Percentiles rank a stretch among this genome's conserved stretches.
phyloP scores from a whole-genome alignment of 108 stramenopile species.

The Chaetoceros muelleri region DNA sequence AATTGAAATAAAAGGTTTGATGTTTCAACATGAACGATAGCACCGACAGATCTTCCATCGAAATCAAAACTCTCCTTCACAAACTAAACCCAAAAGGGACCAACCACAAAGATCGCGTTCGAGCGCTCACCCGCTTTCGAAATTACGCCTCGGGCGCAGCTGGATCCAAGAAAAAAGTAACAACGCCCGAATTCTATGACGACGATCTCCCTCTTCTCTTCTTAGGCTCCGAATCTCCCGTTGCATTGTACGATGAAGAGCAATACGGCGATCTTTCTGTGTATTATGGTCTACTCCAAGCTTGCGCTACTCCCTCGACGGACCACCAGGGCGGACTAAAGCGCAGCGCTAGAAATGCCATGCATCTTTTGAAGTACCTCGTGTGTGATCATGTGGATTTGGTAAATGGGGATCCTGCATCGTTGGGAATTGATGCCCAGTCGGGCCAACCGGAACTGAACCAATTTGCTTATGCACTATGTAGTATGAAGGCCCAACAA shows the following conservation, averaged over 20 bases:
- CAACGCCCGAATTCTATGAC: conserved; percentile 80
- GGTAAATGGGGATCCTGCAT: conserved; percentile 12
- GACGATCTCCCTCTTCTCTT: conserved; percentile 70
- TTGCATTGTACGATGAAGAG: conserved; percentile 44
- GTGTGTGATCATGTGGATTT: conserved; percentile 55
- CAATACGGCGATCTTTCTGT: conserved; percentile 13
- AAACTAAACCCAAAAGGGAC: conserved; percentile 63
- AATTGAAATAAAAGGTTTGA: too few relatives aligned
- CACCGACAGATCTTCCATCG: conserved; percentile 46
- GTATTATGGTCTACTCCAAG: conserved; percentile 57
- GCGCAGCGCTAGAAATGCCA: conserved; percentile 59
- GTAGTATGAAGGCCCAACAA: conserved; percentile 38
- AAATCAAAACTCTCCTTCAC: conserved; percentile 55
- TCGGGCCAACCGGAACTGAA: conserved; percentile 25
- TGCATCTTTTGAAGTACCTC: conserved; percentile 59
- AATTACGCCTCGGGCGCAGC: conserved; percentile 49
- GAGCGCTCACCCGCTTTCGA: conserved; percentile 67
- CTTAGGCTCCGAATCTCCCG: conserved; percentile 55
- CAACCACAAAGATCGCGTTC: conserved; percentile 79
- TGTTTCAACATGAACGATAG: neutral
- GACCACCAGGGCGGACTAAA: conserved; percentile 64
- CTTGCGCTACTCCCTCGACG: conserved; percentile 54
- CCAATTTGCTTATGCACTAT: conserved; percentile 54
- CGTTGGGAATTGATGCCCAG: neutral
- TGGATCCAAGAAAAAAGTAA: conserved; percentile 9